A percentile compares a stretch with the other conserved stretches of the same genome.
Conservation (phyloP, 176 grass and related monocot species). For the Oryza meridionalis region DNA sequence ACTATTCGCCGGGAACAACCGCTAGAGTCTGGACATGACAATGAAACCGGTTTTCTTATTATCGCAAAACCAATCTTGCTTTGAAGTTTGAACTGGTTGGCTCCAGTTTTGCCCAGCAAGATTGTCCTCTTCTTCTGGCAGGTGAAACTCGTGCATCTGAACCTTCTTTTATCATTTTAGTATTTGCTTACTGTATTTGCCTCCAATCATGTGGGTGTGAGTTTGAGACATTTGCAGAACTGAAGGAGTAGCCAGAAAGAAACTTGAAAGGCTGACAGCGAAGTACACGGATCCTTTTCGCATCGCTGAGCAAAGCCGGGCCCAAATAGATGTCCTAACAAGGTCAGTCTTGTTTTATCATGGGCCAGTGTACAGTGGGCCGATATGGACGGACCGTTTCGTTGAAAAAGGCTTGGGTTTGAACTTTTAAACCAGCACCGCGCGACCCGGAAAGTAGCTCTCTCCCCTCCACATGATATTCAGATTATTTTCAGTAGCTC, state of each 20-base stretch:
- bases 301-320: not conserved
- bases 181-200: not conserved
- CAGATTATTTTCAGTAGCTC: not conserved
- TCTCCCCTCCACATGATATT: not conserved
- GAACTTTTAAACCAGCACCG: not conserved
- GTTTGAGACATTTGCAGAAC: too few relatives aligned
- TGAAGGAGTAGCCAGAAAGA: too few relatives aligned
- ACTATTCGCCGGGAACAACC: not conserved
- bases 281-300: not conserved
- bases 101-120: not conserved
- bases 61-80: not conserved
- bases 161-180: not conserved
- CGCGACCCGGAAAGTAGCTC: not conserved
- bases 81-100: not conserved
- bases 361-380: not conserved
- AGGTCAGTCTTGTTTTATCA: not conserved
- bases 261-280: not conserved
- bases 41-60: too few relatives aligned
- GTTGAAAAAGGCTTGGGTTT: too few relatives aligned
- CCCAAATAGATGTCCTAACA: not conserved
- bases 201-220: not conserved
- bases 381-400: not conserved
- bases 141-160: constrained; percentile 2
- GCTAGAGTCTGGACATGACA: too few relatives aligned
- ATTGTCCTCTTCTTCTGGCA: not conserved